Base-by-base conservation (phyloP, 163 green algal genomes). In the Scenedesmus sp. region DNA sequence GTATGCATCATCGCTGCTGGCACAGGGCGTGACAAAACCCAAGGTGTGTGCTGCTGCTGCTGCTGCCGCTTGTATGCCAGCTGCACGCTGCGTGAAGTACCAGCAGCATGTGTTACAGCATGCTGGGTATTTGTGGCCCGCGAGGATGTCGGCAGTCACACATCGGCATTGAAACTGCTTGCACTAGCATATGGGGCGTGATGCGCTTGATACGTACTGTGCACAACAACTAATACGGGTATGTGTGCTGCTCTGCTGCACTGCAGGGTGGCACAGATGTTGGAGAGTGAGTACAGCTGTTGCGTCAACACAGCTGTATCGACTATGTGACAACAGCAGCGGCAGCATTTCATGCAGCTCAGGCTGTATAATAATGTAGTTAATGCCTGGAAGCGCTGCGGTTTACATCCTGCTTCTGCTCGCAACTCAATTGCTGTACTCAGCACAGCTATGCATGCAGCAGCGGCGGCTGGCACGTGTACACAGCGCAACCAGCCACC, bases 1-100 rank as follows among this genome's bases (percentile, higher is more conserved):
- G 26, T 98, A 97, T 87, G 96, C 93, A 0, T 16, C 62, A 8
- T 90, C 87, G 0, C 94, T 99, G 84, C 89, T 98, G 46, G 23
- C 90, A 9, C 64, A 91, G 46, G 93, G 93, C 13, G 92, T 95
- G 73, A 94, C 82, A 13, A 89, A 77, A 23, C 94, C 95, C 26
- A 95, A 97, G 94, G 95, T 96, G 84, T 3, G 56, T 3, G 26
- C 26, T 23, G 12, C 3, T 52, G 23, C 70, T 2, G 34, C 34
- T 46, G 34, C 34, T 46, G 34, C 34, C 12, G n/a, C n/a, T 4
- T 34, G 9, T 10, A 59, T 84, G 70, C 70, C 3, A 34, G 23
- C 70, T 79, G 70, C 66, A 23, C 70, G 46, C 66, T 76, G 66
- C 4, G 26, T 9, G 0, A 70, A 3, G 10, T 15, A 70, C 5